Base-by-base conservation (phyloP, 441 rosid genomes). In the Croton laevigatus region DNA sequence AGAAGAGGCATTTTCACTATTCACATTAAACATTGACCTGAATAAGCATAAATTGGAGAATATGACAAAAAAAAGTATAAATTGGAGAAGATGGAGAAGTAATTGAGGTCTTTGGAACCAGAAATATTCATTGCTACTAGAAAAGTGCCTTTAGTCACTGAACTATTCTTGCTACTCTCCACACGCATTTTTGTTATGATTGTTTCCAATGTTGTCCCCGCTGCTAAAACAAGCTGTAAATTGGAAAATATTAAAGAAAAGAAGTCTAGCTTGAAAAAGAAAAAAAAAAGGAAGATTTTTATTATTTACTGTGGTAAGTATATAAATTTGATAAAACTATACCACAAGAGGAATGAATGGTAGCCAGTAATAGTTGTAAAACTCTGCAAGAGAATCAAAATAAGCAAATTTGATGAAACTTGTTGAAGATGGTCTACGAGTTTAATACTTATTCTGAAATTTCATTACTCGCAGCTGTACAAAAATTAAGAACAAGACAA, bases 21-120 rank as follows among this genome's bases (percentile, higher is more conserved):
- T n/a, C n/a, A n/a, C n/a, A n/a, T n/a, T n/a, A n/a, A n/a, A n/a
- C 42, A 51, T 8, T 8, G 63, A 79, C 79, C 79, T 79, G 82
- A 66, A 79, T 69, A 48, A 75, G 51, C 49, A 79, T 66, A 52
- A 80, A 48, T n/a, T 80, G 78, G 62, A 80, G 59, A n/a, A n/a
- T n/a, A n/a, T n/a, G n/a, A n/a, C n/a, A n/a, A n/a, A n/a, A n/a
- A n/a, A n/a, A n/a, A n/a, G n/a, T n/a, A n/a, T n/a, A n/a, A n/a
- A n/a, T n/a, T n/a, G n/a, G n/a, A n/a, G n/a, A 46, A 74, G 62
- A 77, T 57, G 65, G 23, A 77, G 74, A 17, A 77, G 72, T 69
- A 66, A 74, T 60, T 77, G 74, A 9, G 81, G 81, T 45, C 65
- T 62, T 59, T 71, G 51, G 45, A 77, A 74, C 71, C 76, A 80